These are phyloP conservation scores for Leishmania braziliensis DNA, from an alignment of 208 protist species.

Conservation along the genomic window DNA sequence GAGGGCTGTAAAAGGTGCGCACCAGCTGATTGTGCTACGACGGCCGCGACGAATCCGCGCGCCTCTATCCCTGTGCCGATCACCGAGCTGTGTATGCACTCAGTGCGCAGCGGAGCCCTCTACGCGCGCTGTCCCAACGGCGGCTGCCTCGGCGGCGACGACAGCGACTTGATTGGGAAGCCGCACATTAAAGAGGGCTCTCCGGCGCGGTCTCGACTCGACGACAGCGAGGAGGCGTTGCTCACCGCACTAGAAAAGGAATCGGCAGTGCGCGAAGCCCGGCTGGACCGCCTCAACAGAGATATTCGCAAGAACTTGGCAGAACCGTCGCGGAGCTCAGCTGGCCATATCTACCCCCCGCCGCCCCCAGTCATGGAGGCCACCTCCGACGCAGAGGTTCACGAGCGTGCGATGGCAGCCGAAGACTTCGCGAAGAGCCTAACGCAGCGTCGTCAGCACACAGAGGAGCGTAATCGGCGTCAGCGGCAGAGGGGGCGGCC, in stretches of 20 bases:
- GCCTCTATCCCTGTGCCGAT: neutral
- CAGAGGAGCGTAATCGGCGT: conserved; percentile 19
- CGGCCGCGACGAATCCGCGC: too few relatives aligned
- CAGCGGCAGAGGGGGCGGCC: neutral
- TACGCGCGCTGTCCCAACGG: conserved; percentile 8
- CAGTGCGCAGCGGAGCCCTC: conserved; percentile 26
- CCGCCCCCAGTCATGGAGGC: conserved; percentile 54
- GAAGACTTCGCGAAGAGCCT: conserved; percentile 53
- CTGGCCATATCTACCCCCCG: conserved; percentile 35
- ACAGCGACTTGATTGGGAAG: neutral
- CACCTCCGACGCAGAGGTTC: conserved; percentile 56
- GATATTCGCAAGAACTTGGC: conserved; percentile 29
- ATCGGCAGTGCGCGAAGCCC: conserved; percentile 32
- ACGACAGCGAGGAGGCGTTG: conserved; percentile 23
- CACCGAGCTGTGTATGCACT: neutral
- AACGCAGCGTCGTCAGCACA: conserved; percentile 18
- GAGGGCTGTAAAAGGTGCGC: neutral
- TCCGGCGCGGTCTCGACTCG: neutral
- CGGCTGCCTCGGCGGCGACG: neutral
- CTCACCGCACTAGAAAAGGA: conserved; percentile 45
- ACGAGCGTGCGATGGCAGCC: conserved; percentile 54
- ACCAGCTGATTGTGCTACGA: neutral
- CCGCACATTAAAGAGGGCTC: neutral
- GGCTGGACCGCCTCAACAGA: conserved; percentile 35
- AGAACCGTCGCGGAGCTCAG: neutral